These are phyloP conservation scores for Brassica balearica DNA, from an alignment of 441 rosid genomes.

Conservation along the genomic window DNA sequence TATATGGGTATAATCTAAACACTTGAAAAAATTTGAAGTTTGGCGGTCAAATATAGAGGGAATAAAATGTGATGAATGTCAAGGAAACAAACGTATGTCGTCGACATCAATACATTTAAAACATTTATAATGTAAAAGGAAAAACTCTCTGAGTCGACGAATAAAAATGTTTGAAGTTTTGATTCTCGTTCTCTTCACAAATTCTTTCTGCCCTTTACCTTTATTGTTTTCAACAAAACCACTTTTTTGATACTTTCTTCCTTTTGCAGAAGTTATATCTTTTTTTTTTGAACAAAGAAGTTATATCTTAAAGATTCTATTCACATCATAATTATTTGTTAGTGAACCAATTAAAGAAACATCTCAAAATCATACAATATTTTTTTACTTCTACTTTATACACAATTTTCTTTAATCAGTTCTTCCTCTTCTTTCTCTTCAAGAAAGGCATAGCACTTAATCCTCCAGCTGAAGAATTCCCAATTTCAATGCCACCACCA, in stretches of 20 bases:
- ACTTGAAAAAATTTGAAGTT: not conserved
- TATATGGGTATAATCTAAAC: not conserved
- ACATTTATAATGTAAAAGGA: not conserved
- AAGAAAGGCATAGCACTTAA: constrained; percentile 79
- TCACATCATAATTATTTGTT: constrained; percentile 32
- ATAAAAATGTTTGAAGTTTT: not conserved
- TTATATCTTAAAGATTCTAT: constrained; percentile 12
- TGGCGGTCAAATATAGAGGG: not conserved
- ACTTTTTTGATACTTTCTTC: not conserved
- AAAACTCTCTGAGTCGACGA: not conserved
- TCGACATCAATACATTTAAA: not conserved
- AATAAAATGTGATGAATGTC: not conserved
- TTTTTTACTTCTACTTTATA: not conserved
- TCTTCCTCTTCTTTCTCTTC: constrained; percentile 74
- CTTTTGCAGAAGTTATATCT: not conserved
- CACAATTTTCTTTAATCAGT: constrained; percentile 1
- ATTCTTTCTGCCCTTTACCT: constrained; percentile 9
- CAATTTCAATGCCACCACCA: constrained; percentile 25
- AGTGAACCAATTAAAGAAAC: not conserved
- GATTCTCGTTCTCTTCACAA: not conserved
- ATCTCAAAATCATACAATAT: not conserved
- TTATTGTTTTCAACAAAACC: constrained; percentile 4
- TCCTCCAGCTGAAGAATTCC: constrained; percentile 40
- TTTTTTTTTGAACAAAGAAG: not conserved
- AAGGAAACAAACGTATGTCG: not conserved